Evolutionary conservation across 495 filamentous ascomycete genomes (phyloP).

Genomic region (Neurospora africana): DNA sequence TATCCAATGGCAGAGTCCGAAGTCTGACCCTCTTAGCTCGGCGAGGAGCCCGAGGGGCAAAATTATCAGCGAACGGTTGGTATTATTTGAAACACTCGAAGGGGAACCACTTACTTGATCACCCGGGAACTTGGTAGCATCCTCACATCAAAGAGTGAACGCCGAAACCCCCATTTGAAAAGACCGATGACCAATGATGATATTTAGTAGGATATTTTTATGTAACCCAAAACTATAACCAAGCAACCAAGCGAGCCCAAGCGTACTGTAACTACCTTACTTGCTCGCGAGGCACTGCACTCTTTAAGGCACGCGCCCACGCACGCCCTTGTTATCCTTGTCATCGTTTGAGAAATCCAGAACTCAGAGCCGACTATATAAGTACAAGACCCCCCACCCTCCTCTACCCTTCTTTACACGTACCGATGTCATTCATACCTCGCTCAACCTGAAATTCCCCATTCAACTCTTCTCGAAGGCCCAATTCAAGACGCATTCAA

Average conservation of each 20-base stretch:
- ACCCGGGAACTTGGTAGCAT: not conserved
- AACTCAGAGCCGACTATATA: not conserved
- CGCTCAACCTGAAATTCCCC: not conserved
- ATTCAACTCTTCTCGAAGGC: not conserved
- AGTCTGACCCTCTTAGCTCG: not conserved
- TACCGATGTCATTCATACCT: not conserved
- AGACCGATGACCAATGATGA: not conserved
- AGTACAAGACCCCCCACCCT: not conserved
- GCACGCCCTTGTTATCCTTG: not conserved
- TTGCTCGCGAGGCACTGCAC: not conserved
- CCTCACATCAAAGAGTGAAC: not conserved
- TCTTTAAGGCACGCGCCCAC: not conserved
- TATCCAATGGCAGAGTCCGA: not conserved
- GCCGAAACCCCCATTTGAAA: not conserved
- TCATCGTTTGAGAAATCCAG: not conserved
- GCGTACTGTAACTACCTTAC: constrained; percentile 1
- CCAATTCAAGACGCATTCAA: not conserved
- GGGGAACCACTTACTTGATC: not conserved
- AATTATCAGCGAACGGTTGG: not conserved
- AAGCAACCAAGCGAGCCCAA: not conserved
- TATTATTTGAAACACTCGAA: not conserved
- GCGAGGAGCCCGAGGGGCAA: not conserved
- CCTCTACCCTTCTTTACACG: not conserved
- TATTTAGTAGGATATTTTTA: not conserved
- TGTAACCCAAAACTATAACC: not conserved